Evolutionary conservation across 1,139 yeast species (phyloP), one percentile per base, ranked within the genome.

Genomic region (Lodderomyces beijingensis): DNA sequence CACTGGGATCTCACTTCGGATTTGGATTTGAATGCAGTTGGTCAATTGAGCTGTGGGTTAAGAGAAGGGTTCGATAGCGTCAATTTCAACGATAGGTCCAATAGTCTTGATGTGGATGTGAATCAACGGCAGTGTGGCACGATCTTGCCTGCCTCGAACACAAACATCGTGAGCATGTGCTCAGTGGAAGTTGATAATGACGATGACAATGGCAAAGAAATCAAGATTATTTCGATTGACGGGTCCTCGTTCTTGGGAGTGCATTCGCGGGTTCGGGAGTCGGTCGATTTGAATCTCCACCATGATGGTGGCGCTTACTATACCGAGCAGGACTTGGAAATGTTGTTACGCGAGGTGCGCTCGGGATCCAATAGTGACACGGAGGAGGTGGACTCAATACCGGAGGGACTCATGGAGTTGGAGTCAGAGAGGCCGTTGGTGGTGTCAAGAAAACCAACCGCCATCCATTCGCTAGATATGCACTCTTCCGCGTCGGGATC

Each of bases 1-100:
- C 82, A 79, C 44, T 85, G 94, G 94, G 81, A 79, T 52, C 57
- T 79, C 25, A 57, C 70, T 10, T 50, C 51, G 12, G 65, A 58
- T 34, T 40, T 50, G 7, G 38, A 28, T 7, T 31, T 38, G 5
- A 37, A 32, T 11, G 17, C 20, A 16, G 12, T 16, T 22, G 14
- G 20, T 3, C 23, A 21, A 16, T 29, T 35, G 17, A 29, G 34
- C 22, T 74, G 79, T 45, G 62, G 70, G 10, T 52, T 73, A 32
- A 68, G 62, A 39, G 74, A 70, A 42, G 79, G 79, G 0, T 45
- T 73, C 16, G 50, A 56, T 28, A 65, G 77, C 36, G 57, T 72
- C 24, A 45, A 50, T 7, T 67, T 66, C 39, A 29, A 29, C 14
- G n/a, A n/a, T n/a, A 55, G 21, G 21, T 7, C 9, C 7, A 19